Evolutionary conservation across 169 alveolate genomes (phyloP).

Genomic region (Plasmodium gonderi): DNA sequence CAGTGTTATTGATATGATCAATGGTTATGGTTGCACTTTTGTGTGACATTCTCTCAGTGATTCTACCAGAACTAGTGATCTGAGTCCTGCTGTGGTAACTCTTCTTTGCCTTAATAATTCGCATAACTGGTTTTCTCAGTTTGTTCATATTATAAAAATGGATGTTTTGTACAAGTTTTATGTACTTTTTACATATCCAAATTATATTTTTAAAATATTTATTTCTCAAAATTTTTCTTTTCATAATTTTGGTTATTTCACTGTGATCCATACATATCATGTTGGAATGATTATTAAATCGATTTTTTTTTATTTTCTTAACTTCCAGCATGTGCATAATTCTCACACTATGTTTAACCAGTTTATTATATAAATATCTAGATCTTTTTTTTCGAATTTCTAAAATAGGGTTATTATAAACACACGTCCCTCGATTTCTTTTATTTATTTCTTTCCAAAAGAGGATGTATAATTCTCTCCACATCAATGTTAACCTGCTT

Average conservation of each 20-base stretch:
- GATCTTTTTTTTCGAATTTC: constrained; percentile 11
- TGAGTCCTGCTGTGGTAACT: neutral
- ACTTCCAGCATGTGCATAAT: neutral
- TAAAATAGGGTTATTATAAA: constrained; percentile 5
- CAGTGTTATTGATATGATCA: neutral
- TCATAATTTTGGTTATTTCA: constrained; percentile 12
- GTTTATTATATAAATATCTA: neutral
- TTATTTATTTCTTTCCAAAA: neutral
- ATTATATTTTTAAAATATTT: neutral
- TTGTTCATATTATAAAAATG: neutral
- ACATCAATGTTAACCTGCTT: neutral
- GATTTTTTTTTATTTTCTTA: neutral
- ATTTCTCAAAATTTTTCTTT: neutral
- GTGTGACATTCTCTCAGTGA: neutral
- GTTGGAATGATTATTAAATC: neutral
- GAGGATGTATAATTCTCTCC: neutral
- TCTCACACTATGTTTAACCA: neutral
- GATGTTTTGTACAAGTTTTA: neutral
- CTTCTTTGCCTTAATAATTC: neutral
- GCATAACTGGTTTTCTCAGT: neutral
- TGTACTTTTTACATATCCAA: neutral
- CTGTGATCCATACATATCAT: neutral
- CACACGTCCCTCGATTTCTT: neutral
- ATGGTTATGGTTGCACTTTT: neutral
- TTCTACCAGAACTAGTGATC: too few relatives aligned